Percentiles rank a stretch among this genome's conserved stretches.
Evolutionary conservation across 495 filamentous ascomycete species (phyloP).

Genomic region (Aspergillus indologenus): DNA sequence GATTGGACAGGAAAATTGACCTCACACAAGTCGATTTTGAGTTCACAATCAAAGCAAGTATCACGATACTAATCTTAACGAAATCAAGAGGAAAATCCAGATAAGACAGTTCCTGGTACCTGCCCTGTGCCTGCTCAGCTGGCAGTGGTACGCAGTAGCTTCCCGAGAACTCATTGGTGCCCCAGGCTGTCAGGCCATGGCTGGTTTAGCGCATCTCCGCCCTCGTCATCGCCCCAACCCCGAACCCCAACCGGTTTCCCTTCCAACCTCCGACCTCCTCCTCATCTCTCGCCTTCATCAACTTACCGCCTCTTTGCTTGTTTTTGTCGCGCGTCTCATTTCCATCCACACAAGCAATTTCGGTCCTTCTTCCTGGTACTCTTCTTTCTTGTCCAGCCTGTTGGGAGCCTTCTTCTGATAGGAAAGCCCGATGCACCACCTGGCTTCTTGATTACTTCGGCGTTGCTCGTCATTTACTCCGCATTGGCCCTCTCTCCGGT

Average conservation of each 20-base stretch:
- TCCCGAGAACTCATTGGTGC: constrained; percentile 13
- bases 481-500: constrained; percentile 9
- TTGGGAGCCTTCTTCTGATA: too few relatives aligned
- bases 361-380: background rate
- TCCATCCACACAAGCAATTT: background rate
- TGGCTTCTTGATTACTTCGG: background rate
- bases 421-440: background rate
- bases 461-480: constrained; percentile 17
- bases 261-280: constrained; percentile 20
- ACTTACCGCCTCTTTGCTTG: constrained; percentile 8
- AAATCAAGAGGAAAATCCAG: too few relatives aligned
- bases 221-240: constrained; percentile 42
- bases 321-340: background rate
- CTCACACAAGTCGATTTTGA: too few relatives aligned
- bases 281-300: constrained; percentile 17
- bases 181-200: constrained; percentile 21
- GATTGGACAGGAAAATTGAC: too few relatives aligned
- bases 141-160: background rate
- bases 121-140: background rate
- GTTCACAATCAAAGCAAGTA: too few relatives aligned
- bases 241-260: constrained; percentile 15
- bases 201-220: constrained; percentile 26
- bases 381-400: background rate
- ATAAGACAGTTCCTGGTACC: background rate
- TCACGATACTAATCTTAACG: too few relatives aligned